These are phyloP conservation scores for Stagonosporopsis vannaccii DNA, from an alignment of 2,329 filamentous ascomycete genomes.

Conservation along the genomic window DNA sequence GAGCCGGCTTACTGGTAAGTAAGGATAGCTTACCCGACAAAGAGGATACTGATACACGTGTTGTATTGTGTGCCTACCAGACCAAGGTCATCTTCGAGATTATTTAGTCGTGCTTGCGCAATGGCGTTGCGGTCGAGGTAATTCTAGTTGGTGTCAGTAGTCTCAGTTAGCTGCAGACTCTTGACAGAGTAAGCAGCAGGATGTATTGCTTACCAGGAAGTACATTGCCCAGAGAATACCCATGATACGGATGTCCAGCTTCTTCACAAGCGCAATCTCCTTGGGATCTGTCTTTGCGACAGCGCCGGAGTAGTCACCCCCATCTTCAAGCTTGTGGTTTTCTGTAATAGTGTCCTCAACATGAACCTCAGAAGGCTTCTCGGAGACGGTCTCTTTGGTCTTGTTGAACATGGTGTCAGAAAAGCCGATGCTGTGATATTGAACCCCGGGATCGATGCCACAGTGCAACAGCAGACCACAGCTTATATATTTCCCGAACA, in stretches of 20 bases:
- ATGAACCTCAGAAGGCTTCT: neutral
- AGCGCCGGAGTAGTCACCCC: constrained; percentile 33
- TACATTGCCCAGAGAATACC: constrained; percentile 48
- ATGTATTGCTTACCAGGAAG: constrained; percentile 31
- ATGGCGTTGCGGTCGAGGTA: constrained; percentile 67
- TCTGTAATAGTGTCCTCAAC: constrained; percentile 2
- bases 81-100: constrained; percentile 63
- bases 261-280: constrained; percentile 37
- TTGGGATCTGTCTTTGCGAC: constrained; percentile 32
- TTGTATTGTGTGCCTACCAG: constrained; percentile 36
- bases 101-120: constrained; percentile 67
- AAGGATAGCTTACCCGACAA: constrained; percentile 16
- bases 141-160: constrained; percentile 14
- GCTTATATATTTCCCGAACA: constrained; percentile 2
- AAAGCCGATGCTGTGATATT: neutral
- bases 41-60: constrained; percentile 51
- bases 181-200: neutral
- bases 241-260: constrained; percentile 37
- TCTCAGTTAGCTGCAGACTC: neutral
- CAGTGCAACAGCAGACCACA: neutral
- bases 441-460: neutral
- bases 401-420: constrained; percentile 4
- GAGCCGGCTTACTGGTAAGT: neutral
- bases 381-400: neutral
- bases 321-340: constrained; percentile 5